phyloP scores from a whole-genome alignment of 345 rosid genomes.

The Jatropha curcas region DNA sequence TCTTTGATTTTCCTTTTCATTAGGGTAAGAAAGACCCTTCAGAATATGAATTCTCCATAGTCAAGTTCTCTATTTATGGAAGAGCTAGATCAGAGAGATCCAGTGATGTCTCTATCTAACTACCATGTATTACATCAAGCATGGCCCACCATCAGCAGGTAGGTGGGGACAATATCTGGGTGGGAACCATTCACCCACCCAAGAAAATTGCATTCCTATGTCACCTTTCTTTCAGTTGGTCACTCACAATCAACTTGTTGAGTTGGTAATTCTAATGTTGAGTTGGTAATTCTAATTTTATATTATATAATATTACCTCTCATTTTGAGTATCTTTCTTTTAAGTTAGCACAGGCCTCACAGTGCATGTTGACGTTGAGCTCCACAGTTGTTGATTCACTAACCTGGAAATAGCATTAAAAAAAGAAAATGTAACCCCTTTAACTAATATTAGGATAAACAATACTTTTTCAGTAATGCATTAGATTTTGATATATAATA shows the following conservation, averaged over 20 bases:
- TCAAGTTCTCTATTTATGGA: too few relatives aligned
- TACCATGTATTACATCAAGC: too few relatives aligned
- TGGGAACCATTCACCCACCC: background rate
- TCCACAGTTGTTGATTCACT: slow-evolving; percentile 66
- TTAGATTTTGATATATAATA: too few relatives aligned
- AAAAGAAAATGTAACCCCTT: background rate
- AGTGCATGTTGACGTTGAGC: slow-evolving; percentile 88
- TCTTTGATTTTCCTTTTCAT: too few relatives aligned
- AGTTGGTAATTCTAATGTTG: too few relatives aligned
- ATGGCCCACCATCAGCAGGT: background rate
- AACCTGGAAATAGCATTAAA: slow-evolving; percentile 39
- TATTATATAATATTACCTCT: slow-evolving; percentile 53
- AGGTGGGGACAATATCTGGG: background rate
- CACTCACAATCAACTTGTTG: slow-evolving; percentile 16
- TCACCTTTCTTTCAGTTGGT: background rate
- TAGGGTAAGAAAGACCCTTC: too few relatives aligned
- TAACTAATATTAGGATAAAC: too few relatives aligned
- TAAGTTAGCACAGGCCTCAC: slow-evolving; percentile 91
- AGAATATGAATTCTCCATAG: too few relatives aligned
- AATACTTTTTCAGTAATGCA: too few relatives aligned
- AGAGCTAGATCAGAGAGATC: too few relatives aligned
- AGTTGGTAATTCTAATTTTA: too few relatives aligned
- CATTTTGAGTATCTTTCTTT: slow-evolving; percentile 86
- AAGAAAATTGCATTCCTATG: background rate
- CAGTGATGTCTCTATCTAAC: too few relatives aligned